Base-by-base conservation (phyloP, 371 early-diverging fungal species). In the Rhizopus microsporus region DNA sequence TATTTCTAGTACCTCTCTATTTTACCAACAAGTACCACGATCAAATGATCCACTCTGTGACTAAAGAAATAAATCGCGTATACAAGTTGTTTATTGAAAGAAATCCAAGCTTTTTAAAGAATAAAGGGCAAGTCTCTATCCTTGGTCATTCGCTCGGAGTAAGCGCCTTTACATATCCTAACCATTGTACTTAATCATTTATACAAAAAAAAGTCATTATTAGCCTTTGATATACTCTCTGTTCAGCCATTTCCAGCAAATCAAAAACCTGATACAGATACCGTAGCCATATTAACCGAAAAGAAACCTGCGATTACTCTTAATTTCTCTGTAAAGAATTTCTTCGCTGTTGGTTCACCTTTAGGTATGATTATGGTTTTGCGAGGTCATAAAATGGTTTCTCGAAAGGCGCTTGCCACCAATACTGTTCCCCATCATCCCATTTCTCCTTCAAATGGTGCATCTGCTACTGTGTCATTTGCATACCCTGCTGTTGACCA, bases 141-240 rank as follows among this genome's bases (percentile, higher is more conserved):
- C 69, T 90, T 33, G 95, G 92, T 3, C 93, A 94, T 67, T 91
- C 91, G 0, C 72, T 94, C 0, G 95, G 95, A 2, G 80, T 79
- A 74, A 59, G 62, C 62, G 39, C 23, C 23, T 23, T 8, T 15
- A 56, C 12, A 32, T 9, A 31, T 10, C 13, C 13, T 13, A 32
- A 13, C 43, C 10, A 34, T 29, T 9, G 48, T 38, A 17, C 3
- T 39, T 10, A 7, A 0, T 49, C 10, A 10, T 29, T 16, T 9
- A 37, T 33, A 12, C 13, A 50, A 9, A n/a, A 32, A n/a, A 7
- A 54, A 79, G 48, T 87, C 89, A 3, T 63, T 91, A 9, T 69
- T 93, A n/a, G 85, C 88, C 10, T 87, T 90, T 56, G 95, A 94
- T 62, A 85, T 94, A 33, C 74, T 91, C 10, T 85, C 80, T 67